Percentiles rank a stretch among this genome's conserved stretches.
Evolutionary conservation across 1,139 yeast genomes (phyloP).

Genomic region (Debaryomyces nepalensis): DNA sequence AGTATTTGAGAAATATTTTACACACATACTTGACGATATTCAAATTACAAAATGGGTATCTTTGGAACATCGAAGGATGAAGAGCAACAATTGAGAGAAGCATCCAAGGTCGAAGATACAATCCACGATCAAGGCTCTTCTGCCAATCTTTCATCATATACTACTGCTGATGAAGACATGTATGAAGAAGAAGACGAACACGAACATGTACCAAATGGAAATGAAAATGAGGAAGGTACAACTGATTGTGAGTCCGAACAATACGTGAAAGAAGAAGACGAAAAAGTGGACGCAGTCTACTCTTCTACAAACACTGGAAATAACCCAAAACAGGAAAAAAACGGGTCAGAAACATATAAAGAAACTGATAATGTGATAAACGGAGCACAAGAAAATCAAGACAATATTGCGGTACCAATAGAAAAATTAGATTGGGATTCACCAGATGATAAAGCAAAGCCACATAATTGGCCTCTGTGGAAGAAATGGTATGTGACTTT

Average conservation of each 20-base stretch:
- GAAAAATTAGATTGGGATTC: conserved; percentile 64
- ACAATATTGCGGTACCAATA: background rate
- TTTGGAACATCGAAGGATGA: conserved; percentile 45
- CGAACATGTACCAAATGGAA: background rate
- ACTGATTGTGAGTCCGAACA: conserved; percentile 11
- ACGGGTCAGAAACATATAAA: too few relatives aligned
- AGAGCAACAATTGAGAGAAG: conserved; percentile 43
- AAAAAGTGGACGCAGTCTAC: too few relatives aligned
- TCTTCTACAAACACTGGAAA: too few relatives aligned
- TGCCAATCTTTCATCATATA: conserved; percentile 34
- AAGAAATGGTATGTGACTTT: conserved; percentile 68
- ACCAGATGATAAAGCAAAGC: conserved; percentile 62
- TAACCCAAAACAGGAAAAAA: too few relatives aligned
- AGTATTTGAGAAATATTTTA: background rate
- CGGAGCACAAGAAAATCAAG: too few relatives aligned
- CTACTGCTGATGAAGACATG: conserved; percentile 40
- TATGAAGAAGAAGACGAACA: conserved; percentile 13
- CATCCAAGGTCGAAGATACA: conserved; percentile 24
- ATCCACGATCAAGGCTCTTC: conserved; percentile 20
- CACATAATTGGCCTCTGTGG: conserved; percentile 66
- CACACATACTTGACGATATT: background rate
- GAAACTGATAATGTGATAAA: too few relatives aligned
- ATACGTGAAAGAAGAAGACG: conserved; percentile 16
- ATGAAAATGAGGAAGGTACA: conserved; percentile 4
- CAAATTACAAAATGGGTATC: conserved; percentile 23